A percentile compares a stretch with the other conserved stretches of the same genome.
These are phyloP conservation scores for Medicago arabica DNA, from an alignment of 306 rosid species.

Conservation along the genomic window DNA sequence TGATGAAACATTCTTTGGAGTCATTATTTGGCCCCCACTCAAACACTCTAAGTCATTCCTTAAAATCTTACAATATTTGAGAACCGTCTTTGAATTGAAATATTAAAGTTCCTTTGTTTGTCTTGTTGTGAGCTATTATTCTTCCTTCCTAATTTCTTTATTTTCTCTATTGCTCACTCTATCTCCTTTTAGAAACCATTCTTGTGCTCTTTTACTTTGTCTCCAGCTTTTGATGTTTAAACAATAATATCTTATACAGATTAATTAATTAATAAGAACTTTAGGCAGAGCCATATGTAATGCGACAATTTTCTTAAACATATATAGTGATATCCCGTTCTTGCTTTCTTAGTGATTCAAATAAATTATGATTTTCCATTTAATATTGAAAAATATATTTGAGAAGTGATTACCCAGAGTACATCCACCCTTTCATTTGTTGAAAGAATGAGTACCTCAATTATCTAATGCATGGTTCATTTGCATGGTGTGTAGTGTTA, in stretches of 20 bases:
- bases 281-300: conserved; percentile 20
- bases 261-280: conserved; percentile 37
- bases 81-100: conserved; percentile 62
- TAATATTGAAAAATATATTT: too few relatives aligned
- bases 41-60: conserved; percentile 41
- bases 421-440: too few relatives aligned
- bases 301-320: neutral
- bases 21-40: conserved; percentile 62
- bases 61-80: conserved; percentile 63
- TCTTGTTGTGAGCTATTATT: conserved; percentile 53
- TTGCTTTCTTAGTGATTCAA: neutral
- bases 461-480: too few relatives aligned
- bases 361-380: neutral
- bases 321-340: neutral
- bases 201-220: conserved; percentile 30
- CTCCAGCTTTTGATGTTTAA: conserved; percentile 45
- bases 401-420: too few relatives aligned
- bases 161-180: conserved; percentile 16
- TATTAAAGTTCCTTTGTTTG: conserved; percentile 46
- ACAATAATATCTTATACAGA: conserved; percentile 36
- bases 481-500: too few relatives aligned
- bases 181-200: conserved; percentile 25
- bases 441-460: too few relatives aligned
- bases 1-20: conserved; percentile 74
- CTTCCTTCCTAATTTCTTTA: neutral